Base-by-base conservation (phyloP, 2,329 filamentous ascomycete species). In the Fusarium sublunatum region DNA sequence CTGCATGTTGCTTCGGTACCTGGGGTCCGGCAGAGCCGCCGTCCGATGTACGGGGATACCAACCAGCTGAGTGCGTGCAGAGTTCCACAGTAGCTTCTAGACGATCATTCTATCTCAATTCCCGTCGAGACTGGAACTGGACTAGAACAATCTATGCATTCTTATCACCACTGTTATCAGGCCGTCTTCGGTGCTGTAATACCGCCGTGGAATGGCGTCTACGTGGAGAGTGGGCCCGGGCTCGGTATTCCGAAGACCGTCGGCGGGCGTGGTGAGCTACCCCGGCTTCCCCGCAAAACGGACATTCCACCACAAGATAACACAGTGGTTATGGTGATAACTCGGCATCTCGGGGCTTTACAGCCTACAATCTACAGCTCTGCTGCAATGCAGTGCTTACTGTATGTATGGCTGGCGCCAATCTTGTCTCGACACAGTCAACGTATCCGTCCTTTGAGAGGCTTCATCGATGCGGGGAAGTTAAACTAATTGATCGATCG, bases 291-390 rank as follows among this genome's bases (percentile, higher is more conserved):
- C 63, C 63, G 58, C 63, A 64, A 57, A 64, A 47, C 50, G 19
- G 19, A 19, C 19, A 19, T 19, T 19, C 19, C 19, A 19, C 19
- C 19, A 19, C 19, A 19, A 19, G 19, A 19, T 3, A 19, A 48
- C 40, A 38, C 49, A 31, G 42, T 48, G 43, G 34, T 53, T 22
- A 44, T 57, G 68, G 68, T 61, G 68, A 70, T 70, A 70, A 58
- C 64, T 70, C 68, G 68, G 68, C 47, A 65, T 70, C 58, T 70
- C 68, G 68, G 68, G 29, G 55, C 36, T 24, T 15, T 29, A 22
- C 22, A 34, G 13, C n/a, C n/a, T n/a, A n/a, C n/a, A n/a, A n/a
- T n/a, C n/a, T n/a, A n/a, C n/a, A n/a, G n/a, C n/a, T n/a, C n/a
- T n/a, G n/a, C n/a, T n/a, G n/a, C 42, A 19, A 3, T 19, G 19